Evolutionary conservation across 805 yeast genomes (phyloP), one percentile per base, ranked within the genome.

Genomic region (Yamadazyma nakazawae): DNA sequence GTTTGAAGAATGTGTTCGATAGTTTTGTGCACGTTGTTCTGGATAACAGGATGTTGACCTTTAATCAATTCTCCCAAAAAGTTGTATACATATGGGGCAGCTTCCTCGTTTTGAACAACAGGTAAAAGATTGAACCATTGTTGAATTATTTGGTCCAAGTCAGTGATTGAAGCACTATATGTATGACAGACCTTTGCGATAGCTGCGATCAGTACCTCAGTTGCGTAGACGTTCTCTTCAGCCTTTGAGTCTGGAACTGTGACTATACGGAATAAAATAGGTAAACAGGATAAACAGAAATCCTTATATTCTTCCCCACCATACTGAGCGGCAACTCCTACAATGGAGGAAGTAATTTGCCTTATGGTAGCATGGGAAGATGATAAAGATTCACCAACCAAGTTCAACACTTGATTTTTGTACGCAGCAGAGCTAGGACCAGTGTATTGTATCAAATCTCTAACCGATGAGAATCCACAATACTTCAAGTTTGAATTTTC

Each of bases 121-220:
- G 98, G 99, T 54, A 94, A 78, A 10, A 88, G 76, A 51, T 77
- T 76, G 44, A 94, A 70, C 98, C 98, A 94, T 50, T 78, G 84
- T 26, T 74, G 77, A 41, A 88, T 70, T 21, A 87, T 78, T 21
- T 77, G 72, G 52, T 85, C 80, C 47, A 81, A 67, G 59, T 82
- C 79, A 26, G 90, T 83, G 42, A 88, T 72, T 3, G 69, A 51
- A 5, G 75, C 57, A n/a, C 84, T 82, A 56, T 75, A 82, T 13
- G 80, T 67, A 51, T 83, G 86, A 50, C 91, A 74, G 9, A 92
- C 80, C 63, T 88, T 88, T 31, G 97, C 92, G 53, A 94, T 84
- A 1, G 97, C 81, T 3, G 88, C 79, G 48, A 84, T 74, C 11
- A 89, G 84, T 59, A 85, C 86, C 64, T 94, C 99, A 1, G 97